Percentiles rank a stretch among this genome's conserved stretches.
phyloP scores from a whole-genome alignment of 345 rosid species.

The Syzygium aqueum region DNA sequence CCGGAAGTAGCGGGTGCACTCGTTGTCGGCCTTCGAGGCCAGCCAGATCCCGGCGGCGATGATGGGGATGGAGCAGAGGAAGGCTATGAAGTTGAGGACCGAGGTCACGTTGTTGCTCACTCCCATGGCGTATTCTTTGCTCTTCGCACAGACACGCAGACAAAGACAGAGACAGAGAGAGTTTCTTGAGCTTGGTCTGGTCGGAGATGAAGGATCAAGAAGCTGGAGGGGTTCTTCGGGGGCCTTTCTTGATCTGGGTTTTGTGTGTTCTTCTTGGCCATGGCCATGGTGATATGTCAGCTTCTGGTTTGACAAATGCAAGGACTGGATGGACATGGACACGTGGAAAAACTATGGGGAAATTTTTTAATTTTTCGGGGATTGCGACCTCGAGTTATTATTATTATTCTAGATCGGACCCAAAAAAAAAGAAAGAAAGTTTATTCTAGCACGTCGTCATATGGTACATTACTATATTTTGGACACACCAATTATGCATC shows the following conservation, averaged over 20 bases:
- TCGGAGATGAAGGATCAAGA: neutral
- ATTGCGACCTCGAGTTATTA: neutral
- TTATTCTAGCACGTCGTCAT: neutral
- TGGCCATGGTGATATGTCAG: neutral
- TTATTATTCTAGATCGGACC: no score
- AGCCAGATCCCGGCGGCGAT: conserved; percentile 88
- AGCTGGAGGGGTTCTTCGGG: neutral
- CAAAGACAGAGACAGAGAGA: neutral
- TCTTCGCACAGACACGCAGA: neutral
- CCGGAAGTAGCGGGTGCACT: conserved; percentile 61
- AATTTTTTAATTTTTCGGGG: neutral
- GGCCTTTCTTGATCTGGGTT: neutral
- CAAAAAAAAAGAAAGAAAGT: no score
- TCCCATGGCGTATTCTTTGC: conserved; percentile 36
- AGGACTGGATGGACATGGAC: neutral
- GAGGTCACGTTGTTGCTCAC: conserved; percentile 86
- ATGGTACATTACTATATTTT: neutral
- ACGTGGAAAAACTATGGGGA: neutral
- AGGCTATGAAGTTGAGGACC: conserved; percentile 65
- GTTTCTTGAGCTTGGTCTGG: neutral
- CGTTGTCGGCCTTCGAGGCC: conserved; percentile 74
- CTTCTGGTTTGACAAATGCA: neutral
- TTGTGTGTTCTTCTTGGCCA: neutral
- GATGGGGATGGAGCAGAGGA: conserved; percentile 83
- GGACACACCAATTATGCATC: neutral